Evolutionary conservation across 2,329 filamentous ascomycete genomes (phyloP).

Genomic region (Colletotrichum neosansevieriae): DNA sequence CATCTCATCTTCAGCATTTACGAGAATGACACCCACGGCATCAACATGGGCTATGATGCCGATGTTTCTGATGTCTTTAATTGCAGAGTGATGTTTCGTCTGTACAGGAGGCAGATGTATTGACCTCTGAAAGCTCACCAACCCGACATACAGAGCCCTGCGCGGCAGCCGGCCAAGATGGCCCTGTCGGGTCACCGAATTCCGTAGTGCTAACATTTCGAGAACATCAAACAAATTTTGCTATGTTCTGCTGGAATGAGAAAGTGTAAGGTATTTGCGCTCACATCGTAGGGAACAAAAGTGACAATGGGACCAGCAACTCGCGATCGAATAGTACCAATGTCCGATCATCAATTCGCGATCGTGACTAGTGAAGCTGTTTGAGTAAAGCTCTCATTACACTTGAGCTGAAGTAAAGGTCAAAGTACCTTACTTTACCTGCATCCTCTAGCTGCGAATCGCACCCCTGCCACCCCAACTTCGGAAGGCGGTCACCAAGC

Average conservation of each 20-base stretch:
- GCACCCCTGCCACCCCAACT: slow-evolving; percentile 3
- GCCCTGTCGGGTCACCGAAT: slow-evolving; percentile 19
- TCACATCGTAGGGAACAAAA: slow-evolving; percentile 21
- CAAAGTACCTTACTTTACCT: background rate
- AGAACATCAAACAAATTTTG: slow-evolving; percentile 7
- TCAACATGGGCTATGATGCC: slow-evolving; percentile 99
- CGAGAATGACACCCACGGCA: slow-evolving; percentile 67
- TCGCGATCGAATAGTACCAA: background rate
- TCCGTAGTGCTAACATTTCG: slow-evolving; percentile 32
- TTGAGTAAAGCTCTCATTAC: slow-evolving; percentile 4
- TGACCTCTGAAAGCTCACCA: slow-evolving; percentile 28
- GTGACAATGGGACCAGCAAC: background rate
- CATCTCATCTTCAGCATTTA: slow-evolving; percentile 19
- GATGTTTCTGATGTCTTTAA: slow-evolving; percentile 86
- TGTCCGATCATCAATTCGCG: slow-evolving; percentile 9
- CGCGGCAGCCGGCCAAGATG: slow-evolving; percentile 17
- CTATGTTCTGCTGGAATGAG: background rate
- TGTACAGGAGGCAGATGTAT: slow-evolving; percentile 31
- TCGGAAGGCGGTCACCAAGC: slow-evolving; percentile 35
- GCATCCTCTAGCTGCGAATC: background rate
- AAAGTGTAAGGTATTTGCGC: background rate
- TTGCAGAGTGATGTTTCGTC: slow-evolving; percentile 50
- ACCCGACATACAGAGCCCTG: slow-evolving; percentile 21
- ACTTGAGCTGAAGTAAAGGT: slow-evolving; percentile 1
- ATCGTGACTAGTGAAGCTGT: background rate